Percentiles rank a stretch among this genome's conserved stretches.
Evolutionary conservation across 2,329 filamentous ascomycete genomes (phyloP).

Genomic region (Fonsecaea multimorphosa): DNA sequence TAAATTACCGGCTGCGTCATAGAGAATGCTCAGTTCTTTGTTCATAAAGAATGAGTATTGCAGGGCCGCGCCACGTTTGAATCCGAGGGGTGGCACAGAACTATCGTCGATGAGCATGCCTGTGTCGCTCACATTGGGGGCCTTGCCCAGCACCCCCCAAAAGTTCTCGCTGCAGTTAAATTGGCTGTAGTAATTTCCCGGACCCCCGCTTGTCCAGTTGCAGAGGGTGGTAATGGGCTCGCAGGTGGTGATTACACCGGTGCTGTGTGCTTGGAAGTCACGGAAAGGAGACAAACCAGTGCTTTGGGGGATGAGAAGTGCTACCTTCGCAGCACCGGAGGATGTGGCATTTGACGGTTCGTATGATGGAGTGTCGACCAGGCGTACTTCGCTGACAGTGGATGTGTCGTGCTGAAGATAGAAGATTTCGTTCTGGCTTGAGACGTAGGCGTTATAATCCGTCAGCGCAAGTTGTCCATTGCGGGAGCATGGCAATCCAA

Average conservation of each 20-base stretch:
- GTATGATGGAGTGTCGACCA: slow-evolving; percentile 19
- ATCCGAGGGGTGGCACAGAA: slow-evolving; percentile 32
- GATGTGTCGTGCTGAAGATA: slow-evolving; percentile 33
- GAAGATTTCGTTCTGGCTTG: slow-evolving; percentile 35
- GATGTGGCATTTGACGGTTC: slow-evolving; percentile 10
- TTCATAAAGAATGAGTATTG: slow-evolving; percentile 38
- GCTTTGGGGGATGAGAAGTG: slow-evolving; percentile 31
- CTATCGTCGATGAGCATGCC: slow-evolving; percentile 23
- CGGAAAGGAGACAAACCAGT: slow-evolving; percentile 20
- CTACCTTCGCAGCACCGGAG: slow-evolving; percentile 25
- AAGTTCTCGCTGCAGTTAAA: slow-evolving; percentile 39
- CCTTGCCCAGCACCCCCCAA: slow-evolving; percentile 35
- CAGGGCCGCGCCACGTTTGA: slow-evolving; percentile 32
- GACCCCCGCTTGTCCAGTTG: slow-evolving; percentile 27
- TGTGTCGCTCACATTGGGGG: slow-evolving; percentile 22
- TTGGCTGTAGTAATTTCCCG: slow-evolving; percentile 24
- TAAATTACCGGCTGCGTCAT: slow-evolving; percentile 31
- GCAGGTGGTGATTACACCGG: slow-evolving; percentile 36
- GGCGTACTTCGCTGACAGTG: slow-evolving; percentile 29
- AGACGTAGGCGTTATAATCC: slow-evolving; percentile 24
- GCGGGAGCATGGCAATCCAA: slow-evolving; percentile 36
- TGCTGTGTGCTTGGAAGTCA: slow-evolving; percentile 33
- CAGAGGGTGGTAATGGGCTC: slow-evolving; percentile 30
- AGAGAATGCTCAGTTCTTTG: slow-evolving; percentile 25
- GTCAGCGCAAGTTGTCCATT: slow-evolving; percentile 10